These are phyloP conservation scores for Aurantiochytrium sp. DNA, from an alignment of 108 stramenopile genomes.

Conservation along the genomic window DNA sequence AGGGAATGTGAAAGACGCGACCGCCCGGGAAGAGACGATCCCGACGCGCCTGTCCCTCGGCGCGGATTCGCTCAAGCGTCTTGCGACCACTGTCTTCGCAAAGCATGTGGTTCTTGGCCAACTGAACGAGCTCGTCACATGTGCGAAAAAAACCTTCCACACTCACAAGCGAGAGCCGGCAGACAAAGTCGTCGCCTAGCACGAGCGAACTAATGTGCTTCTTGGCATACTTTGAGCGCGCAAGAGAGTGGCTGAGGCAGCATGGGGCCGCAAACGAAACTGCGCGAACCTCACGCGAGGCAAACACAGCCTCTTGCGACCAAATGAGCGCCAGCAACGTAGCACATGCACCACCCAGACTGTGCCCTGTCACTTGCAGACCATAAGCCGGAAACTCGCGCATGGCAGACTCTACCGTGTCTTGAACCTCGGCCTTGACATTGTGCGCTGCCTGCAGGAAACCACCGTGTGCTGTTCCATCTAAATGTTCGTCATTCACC, in stretches of 20 bases:
- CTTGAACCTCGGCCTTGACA: background rate
- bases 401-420: background rate
- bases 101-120: background rate
- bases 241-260: background rate
- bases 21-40: background rate
- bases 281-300: background rate
- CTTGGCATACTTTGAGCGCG: background rate
- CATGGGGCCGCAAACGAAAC: background rate
- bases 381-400: background rate
- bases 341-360: background rate
- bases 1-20: background rate
- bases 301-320: background rate
- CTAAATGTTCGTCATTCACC: background rate
- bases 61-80: background rate
- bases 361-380: background rate
- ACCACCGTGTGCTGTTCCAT: background rate
- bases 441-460: background rate
- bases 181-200: background rate
- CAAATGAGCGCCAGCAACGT: conserved; percentile 1
- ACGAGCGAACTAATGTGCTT: background rate
- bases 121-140: background rate
- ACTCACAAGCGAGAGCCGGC: background rate
- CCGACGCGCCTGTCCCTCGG: background rate
- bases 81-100: background rate
- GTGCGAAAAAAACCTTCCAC: background rate